Conservation (phyloP, 2,329 filamentous ascomycete species). For the Emergomyces orientalis region DNA sequence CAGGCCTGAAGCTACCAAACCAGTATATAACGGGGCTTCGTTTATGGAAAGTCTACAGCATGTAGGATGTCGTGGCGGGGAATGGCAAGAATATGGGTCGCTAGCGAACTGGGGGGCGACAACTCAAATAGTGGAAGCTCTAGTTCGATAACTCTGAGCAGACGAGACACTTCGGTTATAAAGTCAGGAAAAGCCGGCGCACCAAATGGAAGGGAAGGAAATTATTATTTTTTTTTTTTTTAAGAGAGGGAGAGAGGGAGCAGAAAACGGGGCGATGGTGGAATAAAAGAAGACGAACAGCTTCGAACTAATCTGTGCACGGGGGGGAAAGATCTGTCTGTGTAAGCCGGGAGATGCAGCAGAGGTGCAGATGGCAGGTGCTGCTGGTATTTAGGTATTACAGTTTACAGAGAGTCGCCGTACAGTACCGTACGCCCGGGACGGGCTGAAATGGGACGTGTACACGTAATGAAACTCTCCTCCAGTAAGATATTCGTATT, state of each 20-base stretch:
- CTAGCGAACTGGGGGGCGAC: background rate
- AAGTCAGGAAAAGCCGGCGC: background rate
- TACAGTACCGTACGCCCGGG: background rate
- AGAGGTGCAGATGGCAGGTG: background rate
- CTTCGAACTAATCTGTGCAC: background rate
- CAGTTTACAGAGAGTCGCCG: no score
- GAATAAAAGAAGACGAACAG: constrained; percentile 3
- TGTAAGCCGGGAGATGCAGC: background rate
- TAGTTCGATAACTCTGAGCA: background rate
- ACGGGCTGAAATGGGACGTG: background rate
- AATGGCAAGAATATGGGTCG: background rate
- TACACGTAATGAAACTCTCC: background rate
- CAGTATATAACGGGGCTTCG: background rate
- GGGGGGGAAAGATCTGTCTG: background rate
- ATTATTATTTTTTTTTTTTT: background rate
- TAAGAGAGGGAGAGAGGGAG: background rate
- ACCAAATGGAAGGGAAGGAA: no score
- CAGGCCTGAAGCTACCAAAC: background rate
- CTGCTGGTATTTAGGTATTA: no score
- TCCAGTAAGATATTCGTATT: background rate
- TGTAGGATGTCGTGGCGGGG: background rate
- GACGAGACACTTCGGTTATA: background rate
- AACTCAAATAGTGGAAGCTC: background rate
- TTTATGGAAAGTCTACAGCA: background rate
- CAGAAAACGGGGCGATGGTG: background rate